Base-by-base conservation (phyloP, 202 grass and related monocot species). In the Panicum virgatum region DNA sequence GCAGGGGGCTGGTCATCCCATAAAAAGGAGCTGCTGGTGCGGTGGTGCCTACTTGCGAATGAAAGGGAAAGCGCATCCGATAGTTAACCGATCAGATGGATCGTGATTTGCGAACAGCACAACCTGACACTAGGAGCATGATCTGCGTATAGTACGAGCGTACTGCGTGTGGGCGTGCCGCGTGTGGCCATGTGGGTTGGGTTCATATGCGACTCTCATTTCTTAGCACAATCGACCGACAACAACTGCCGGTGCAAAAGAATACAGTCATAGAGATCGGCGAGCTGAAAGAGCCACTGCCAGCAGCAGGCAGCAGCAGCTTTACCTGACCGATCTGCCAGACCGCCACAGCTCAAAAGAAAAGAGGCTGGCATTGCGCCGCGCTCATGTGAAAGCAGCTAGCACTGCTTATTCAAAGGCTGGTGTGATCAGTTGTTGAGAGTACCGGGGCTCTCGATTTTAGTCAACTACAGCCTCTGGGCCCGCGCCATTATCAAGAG, bases 1-100 rank as follows among this genome's bases (percentile, higher is more conserved):
- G 39, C 38, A 44, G 59, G 76, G 38, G 0, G 20, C 76, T 9
- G 19, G 18, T 5, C 45, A 27, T 56, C 37, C 39, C 48, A 59
- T 80, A 16, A 30, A 75, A 75, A 4, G 37, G 8, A 10, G 52
- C 50, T 59, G 37, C 13, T 71, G 40, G 30, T 14, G 15, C 32
- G 37, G 8, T 71, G 40, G 30, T 14, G 15, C 32, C 7, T 53
- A 54, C 48, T 23, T 78, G 20, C 59, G 58, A 83, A 79, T 12
- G 68, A 84, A 84, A 77, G 40, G 9, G 66, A 66, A n/a, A 18
- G 18, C 59, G 0, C 80, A 67, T 7, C 86, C n/a, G 40, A 83
- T 2, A 10, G 14, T 56, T 25, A 32, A n/a, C 45, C 23, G 9
- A 30, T 65, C 16, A n/a, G 62, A 34, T 12, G 9, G 80, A 88